Conservation (phyloP, 1,284 basidiomycete genomes). For the Puccinia brachypodii region DNA sequence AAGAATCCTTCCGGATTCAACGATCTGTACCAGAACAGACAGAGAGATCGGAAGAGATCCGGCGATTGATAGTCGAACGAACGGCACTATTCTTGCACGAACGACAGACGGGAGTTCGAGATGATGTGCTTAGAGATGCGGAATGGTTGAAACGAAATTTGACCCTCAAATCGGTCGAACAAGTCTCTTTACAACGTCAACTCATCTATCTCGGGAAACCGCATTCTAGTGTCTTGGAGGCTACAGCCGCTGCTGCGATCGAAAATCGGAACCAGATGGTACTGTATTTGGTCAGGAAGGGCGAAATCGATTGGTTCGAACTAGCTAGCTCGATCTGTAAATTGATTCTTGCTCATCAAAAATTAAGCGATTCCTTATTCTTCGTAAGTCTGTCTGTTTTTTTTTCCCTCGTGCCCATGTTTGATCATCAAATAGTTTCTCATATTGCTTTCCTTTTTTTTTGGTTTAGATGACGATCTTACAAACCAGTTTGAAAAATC, state of each 20-base stretch:
- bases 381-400: slow-evolving; percentile 53
- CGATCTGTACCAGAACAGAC: slow-evolving; percentile 51
- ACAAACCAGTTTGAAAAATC: slow-evolving; percentile 47
- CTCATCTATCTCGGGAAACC: slow-evolving; percentile 51
- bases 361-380: slow-evolving; percentile 56
- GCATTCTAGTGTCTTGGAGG: slow-evolving; percentile 40
- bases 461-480: slow-evolving; percentile 44
- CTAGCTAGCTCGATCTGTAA: slow-evolving; percentile 55
- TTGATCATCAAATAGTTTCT: neutral
- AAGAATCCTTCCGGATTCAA: slow-evolving; percentile 54
- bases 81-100: slow-evolving; percentile 57
- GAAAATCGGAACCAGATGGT: slow-evolving; percentile 48
- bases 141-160: slow-evolving; percentile 55
- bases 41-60: slow-evolving; percentile 52
- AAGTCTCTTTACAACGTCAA: slow-evolving; percentile 52
- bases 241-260: slow-evolving; percentile 45
- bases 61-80: slow-evolving; percentile 55
- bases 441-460: neutral
- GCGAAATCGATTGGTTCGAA: slow-evolving; percentile 57
- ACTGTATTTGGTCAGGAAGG: slow-evolving; percentile 54
- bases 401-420: neutral
- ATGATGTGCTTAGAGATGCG: slow-evolving; percentile 55
- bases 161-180: slow-evolving; percentile 49
- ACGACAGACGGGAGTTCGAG: slow-evolving; percentile 52
- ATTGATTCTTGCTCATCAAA: slow-evolving; percentile 54